Conservation (phyloP, 2,329 filamentous ascomycete species). For the Dichotomopilus funicola region DNA sequence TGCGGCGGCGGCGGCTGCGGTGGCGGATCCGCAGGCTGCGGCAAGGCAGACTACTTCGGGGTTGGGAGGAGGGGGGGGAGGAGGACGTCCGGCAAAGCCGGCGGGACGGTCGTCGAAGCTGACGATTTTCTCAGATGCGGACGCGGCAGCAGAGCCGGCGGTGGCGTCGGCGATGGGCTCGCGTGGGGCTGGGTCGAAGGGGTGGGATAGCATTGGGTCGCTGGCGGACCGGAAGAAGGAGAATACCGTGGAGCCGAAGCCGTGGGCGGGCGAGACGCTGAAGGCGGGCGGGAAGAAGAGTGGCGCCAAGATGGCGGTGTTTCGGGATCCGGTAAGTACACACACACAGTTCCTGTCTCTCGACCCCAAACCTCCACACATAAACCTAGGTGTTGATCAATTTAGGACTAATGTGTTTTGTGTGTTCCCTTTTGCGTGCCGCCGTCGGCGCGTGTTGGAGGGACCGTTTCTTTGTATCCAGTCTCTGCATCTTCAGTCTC, state of each 20-base stretch:
- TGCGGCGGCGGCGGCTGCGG: constrained; percentile 44
- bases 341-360: constrained; percentile 26
- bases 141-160: constrained; percentile 38
- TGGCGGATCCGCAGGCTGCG: constrained; percentile 60
- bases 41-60: constrained; percentile 13
- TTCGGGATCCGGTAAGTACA: constrained; percentile 93
- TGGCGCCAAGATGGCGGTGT: constrained; percentile 79
- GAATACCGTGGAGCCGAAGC: constrained; percentile 76
- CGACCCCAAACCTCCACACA: constrained; percentile 26
- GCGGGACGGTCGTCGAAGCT: constrained; percentile 64
- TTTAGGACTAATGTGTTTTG: constrained; percentile 82
- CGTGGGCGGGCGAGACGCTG: constrained; percentile 87
- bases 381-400: constrained; percentile 67
- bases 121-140: constrained; percentile 80
- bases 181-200: constrained; percentile 52
- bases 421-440: constrained; percentile 34
- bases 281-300: constrained; percentile 79
- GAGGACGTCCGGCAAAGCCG: constrained; percentile 51
- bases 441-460: no score
- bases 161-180: constrained; percentile 50
- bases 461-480: no score
- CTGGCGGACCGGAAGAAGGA: constrained; percentile 89
- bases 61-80: constrained; percentile 23
- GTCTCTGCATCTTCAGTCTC: no score
- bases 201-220: constrained; percentile 89